These are phyloP conservation scores for Blastobotrys serpentis DNA, from an alignment of 1,139 yeast genomes.

Conservation along the genomic window DNA sequence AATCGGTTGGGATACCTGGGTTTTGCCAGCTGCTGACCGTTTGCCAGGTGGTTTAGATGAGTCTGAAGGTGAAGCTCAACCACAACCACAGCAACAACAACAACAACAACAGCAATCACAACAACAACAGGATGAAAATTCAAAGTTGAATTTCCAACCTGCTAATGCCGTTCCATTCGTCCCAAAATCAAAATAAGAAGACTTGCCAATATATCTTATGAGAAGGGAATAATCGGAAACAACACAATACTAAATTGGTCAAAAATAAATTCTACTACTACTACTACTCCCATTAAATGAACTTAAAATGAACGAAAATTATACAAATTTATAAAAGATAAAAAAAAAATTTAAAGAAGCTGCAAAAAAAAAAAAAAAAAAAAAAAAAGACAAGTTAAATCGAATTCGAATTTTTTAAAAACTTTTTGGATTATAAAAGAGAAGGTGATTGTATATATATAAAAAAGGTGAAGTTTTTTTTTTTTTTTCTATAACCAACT, in stretches of 20 bases:
- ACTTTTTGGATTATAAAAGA: conserved; percentile 2
- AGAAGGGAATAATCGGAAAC: conserved; percentile 10
- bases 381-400: neutral
- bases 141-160: conserved; percentile 37
- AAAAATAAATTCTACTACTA: too few species aligned
- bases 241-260: too few species aligned
- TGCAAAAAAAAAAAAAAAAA: neutral
- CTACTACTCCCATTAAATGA: too few species aligned
- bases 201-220: conserved; percentile 8
- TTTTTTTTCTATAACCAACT: conserved; percentile 1
- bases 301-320: conserved; percentile 8
- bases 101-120: conserved; percentile 11
- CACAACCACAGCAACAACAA: conserved; percentile 6
- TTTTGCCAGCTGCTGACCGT: conserved; percentile 50
- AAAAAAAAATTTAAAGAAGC: neutral
- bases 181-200: conserved; percentile 29
- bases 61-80: conserved; percentile 24
- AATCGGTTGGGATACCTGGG: conserved; percentile 48
- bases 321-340: conserved; percentile 1
- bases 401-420: conserved; percentile 1
- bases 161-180: conserved; percentile 42
- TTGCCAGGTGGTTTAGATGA: conserved; percentile 43
- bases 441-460: conserved; percentile 2
- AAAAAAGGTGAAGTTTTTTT: conserved; percentile 1
- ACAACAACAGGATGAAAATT: conserved; percentile 25